Evolutionary conservation across 257 asterid species (phyloP).

Genomic region (Nicotiana paniculata): DNA sequence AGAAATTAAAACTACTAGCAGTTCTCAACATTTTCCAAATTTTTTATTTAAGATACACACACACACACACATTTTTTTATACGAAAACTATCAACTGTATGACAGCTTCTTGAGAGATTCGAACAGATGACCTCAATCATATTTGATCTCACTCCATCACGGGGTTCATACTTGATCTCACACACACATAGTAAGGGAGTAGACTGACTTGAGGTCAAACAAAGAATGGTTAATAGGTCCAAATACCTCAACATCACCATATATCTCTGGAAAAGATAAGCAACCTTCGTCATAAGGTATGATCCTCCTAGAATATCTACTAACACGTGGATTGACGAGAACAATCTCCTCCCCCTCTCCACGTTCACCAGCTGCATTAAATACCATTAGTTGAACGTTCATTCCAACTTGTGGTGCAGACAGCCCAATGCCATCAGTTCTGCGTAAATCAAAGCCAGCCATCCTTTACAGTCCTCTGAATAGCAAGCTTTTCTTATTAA

Average conservation of each 20-base stretch:
- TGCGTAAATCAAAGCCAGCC: constrained; percentile 39
- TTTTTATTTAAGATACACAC: background rate
- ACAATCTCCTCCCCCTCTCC: constrained; percentile 92
- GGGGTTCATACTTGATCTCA: background rate
- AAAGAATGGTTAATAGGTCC: background rate
- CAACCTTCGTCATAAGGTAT: constrained; percentile 82
- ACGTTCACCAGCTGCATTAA: constrained; percentile 74
- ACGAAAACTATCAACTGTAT: background rate
- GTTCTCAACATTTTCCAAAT: background rate
- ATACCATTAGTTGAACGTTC: constrained; percentile 86
- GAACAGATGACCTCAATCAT: background rate
- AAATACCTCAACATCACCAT: constrained; percentile 69
- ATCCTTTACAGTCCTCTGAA: constrained; percentile 33
- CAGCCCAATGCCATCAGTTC: constrained; percentile 96
- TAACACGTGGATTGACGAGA: constrained; percentile 74
- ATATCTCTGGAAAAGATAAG: constrained; percentile 79
- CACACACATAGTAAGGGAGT: background rate
- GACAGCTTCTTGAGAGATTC: background rate
- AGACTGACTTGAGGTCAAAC: background rate
- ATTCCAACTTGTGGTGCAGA: constrained; percentile 96
- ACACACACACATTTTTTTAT: background rate
- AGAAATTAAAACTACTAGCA: background rate
- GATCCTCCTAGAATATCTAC: constrained; percentile 55
- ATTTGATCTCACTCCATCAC: background rate
- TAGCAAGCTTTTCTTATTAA: constrained; percentile 21